Base-by-base conservation (phyloP, 108 stramenopile genomes). In the Fistulifera solaris region DNA sequence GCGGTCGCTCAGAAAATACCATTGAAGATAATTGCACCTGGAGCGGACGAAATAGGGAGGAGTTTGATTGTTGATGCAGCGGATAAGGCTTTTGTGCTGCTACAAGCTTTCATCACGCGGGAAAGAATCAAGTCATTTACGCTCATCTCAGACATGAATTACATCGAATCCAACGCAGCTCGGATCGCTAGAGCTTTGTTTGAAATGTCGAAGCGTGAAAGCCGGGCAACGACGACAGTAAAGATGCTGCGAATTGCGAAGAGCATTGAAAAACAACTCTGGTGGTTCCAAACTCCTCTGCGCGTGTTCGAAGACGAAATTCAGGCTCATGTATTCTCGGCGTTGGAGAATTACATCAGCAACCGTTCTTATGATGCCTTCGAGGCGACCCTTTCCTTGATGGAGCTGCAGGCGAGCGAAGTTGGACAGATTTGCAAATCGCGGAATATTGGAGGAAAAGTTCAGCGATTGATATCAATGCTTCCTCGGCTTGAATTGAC, bases 281-380 rank as follows among this genome's bases (percentile, higher is more conserved):
- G 98, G 98, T 97, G 94, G 95, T 90, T 90, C 62, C 85, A 94
- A 59, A 73, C 87, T 14, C 98, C 98, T 0, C 63, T 99, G 17
- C 82, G 96, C 2, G 89, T 91, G 56, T 94, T 97, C 57, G 94
- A 87, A 17, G 56, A 62, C 22, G 87, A 93, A 21, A 54, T 96
- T 19, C 70, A 77, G 14, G 61, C 54, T 19, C 68, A 82, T 42
- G 73, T 85, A 1, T 77, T 92, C 38, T 48, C 65, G 31, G 78
- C 85, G 19, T 54, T 98, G 10, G 97, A 98, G 64, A 77, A 67
- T 38, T 55, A 70, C 19, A 61, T 66, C 45, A 23, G 62, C 11
- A 16, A 67, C 8, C 31, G 31, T 40, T 56, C 62, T 16, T 82
- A 79, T 45, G 67, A 69, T 49, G 59, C 80, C 1, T 71, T 85